Percentiles rank a stretch among this genome's conserved stretches.
phyloP scores from a whole-genome alignment of 2,329 filamentous ascomycete genomes.

The Colletotrichum endophyticum region DNA sequence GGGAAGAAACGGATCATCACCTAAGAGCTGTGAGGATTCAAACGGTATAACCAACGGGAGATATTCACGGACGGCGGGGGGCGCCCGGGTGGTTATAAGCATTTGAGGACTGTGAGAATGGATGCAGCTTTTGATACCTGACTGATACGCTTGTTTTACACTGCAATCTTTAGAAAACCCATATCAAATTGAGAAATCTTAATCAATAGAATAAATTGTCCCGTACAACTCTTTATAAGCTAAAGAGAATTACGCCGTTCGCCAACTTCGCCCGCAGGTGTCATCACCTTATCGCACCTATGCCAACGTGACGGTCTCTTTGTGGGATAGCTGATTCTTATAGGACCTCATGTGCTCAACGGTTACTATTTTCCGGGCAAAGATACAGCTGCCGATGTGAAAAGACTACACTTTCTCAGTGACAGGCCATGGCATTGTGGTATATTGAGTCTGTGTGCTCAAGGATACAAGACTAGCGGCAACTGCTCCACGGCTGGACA shows the following conservation, averaged over 20 bases:
- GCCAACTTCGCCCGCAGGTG: neutral
- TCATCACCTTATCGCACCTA: neutral
- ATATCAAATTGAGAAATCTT: too few species aligned
- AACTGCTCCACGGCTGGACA: neutral
- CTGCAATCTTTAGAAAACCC: too few species aligned
- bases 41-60: neutral
- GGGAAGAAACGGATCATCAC: neutral
- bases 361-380: neutral
- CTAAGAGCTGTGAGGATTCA: neutral
- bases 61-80: neutral
- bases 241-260: neutral
- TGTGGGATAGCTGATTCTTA: neutral
- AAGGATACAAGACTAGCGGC: neutral
- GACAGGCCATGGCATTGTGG: neutral
- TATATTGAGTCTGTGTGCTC: neutral
- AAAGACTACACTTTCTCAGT: neutral
- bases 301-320: neutral
- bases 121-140: neutral
- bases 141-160: neutral
- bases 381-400: neutral
- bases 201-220: too few species aligned
- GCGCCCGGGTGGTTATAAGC: neutral
- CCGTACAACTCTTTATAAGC: neutral
- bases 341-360: neutral
- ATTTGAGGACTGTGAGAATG: neutral